Percentiles rank a stretch among this genome's conserved stretches.
phyloP scores from a whole-genome alignment of 345 rosid genomes.

The Melastoma malabathricum region DNA sequence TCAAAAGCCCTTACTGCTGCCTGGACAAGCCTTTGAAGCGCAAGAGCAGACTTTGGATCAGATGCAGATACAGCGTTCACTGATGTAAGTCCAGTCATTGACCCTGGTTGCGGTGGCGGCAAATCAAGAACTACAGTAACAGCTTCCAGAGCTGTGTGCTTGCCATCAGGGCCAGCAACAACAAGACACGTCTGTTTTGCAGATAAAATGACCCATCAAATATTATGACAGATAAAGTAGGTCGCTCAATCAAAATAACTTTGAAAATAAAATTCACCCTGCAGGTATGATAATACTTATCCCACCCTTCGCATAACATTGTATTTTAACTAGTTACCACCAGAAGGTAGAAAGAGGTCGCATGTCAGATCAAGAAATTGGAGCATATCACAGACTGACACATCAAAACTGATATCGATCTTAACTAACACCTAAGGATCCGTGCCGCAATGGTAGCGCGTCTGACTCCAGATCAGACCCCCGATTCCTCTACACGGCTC shows the following conservation, averaged over 20 bases:
- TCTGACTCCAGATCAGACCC: conserved; percentile 97
- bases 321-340: no score
- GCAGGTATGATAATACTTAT: no score
- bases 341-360: no score
- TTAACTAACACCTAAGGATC: no score
- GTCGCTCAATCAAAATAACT: no score
- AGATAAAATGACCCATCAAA: conserved; percentile 1
- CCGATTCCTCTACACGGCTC: conserved; percentile 84
- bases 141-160: conserved; percentile 97
- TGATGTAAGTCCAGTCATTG: conserved; percentile 76
- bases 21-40: conserved; percentile 92
- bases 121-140: conserved; percentile 95
- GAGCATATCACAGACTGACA: no score
- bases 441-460: conserved; percentile 99
- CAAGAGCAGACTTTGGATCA: conserved; percentile 97
- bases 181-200: conserved; percentile 80
- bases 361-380: no score
- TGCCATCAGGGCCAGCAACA: conserved; percentile 98
- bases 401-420: no score
- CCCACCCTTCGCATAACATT: no score
- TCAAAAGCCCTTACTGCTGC: conserved; percentile 69
- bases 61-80: conserved; percentile 93
- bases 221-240: background rate
- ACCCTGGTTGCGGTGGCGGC: conserved; percentile 98
- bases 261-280: no score